Evolutionary conservation across 116 monocot genomes (phyloP).

Genomic region (Iris pallida): DNA sequence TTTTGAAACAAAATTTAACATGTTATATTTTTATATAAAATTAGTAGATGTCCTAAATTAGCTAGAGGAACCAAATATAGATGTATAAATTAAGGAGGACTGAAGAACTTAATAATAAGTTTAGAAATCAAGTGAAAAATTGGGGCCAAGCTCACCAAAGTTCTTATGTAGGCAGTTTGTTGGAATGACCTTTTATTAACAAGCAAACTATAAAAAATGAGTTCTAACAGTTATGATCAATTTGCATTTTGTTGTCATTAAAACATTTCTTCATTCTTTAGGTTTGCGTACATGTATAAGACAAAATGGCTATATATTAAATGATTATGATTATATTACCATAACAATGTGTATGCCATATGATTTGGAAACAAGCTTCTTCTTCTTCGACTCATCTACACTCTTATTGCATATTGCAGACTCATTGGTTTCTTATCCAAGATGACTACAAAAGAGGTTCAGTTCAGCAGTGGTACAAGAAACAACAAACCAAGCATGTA

Average conservation of each 20-base stretch:
- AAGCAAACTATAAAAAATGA: conserved; percentile 20
- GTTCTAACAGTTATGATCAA: conserved; percentile 18
- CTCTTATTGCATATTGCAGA: background rate
- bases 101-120: conserved; percentile 52
- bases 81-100: conserved; percentile 42
- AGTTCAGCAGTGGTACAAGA: conserved; percentile 13
- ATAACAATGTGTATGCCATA: background rate
- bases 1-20: too few relatives aligned
- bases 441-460: conserved; percentile 8
- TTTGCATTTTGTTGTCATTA: background rate
- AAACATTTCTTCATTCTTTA: background rate
- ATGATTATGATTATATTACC: background rate
- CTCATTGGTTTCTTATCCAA: conserved; percentile 7
- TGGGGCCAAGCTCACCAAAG: conserved; percentile 26
- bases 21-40: conserved; percentile 24
- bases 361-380: background rate
- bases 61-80: conserved; percentile 74
- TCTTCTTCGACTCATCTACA: background rate
- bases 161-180: conserved; percentile 25
- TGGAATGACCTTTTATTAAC: conserved; percentile 41
- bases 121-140: conserved; percentile 38
- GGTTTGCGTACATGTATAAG: too few relatives aligned
- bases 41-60: conserved; percentile 52
- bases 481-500: conserved; percentile 17
- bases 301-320: background rate